Evolutionary conservation across 2,329 filamentous ascomycete genomes (phyloP), one percentile per base, ranked within the genome.

Genomic region (Plenodomus biglobosus): DNA sequence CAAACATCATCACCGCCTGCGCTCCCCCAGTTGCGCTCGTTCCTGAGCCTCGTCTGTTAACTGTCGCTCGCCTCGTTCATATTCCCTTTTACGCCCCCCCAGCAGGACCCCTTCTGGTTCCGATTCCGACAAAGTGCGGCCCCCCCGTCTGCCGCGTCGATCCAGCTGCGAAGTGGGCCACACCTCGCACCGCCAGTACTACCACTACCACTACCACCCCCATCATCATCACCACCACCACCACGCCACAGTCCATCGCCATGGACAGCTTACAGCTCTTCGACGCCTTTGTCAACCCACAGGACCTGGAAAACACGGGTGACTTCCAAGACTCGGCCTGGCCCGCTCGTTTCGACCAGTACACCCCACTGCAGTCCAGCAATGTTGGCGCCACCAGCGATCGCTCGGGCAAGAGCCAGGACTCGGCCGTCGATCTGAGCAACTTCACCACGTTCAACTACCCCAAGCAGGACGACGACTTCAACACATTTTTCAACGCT

Each of bases 341-440:
- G 50, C 49, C 48, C 41, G 38, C 50, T 44, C 56, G 47, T 27
- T 43, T 55, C 21, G 46, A 49, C 35, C 34, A 41, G 6, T 41
- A 48, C 34, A 27, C 45, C n/a, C 42, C 51, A 8, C 24, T 47
- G n/a, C 45, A 39, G 35, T 30, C 47, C 20, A 44, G 34, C 44
- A 38, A 50, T 37, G 18, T 43, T 30, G 48, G 45, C 34, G 44
- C 22, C 39, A 21, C 42, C 21, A 42, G 40, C 49, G 54, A 59
- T 34, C 50, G 55, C 39, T 44, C 52, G 10, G 35, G 38, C 45
- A 49, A 52, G 38, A 59, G 62, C 49, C 58, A 61, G 46, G 61
- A 64, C 46, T 62, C 59, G 43, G 61, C 55, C 44, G 57, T 64
- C 21, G 61, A 64, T 37, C 52, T 64, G 35, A 59, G 51, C 15